Base-by-base conservation (phyloP, 2,329 filamentous ascomycete species). In the Fusarium tricinctum region DNA sequence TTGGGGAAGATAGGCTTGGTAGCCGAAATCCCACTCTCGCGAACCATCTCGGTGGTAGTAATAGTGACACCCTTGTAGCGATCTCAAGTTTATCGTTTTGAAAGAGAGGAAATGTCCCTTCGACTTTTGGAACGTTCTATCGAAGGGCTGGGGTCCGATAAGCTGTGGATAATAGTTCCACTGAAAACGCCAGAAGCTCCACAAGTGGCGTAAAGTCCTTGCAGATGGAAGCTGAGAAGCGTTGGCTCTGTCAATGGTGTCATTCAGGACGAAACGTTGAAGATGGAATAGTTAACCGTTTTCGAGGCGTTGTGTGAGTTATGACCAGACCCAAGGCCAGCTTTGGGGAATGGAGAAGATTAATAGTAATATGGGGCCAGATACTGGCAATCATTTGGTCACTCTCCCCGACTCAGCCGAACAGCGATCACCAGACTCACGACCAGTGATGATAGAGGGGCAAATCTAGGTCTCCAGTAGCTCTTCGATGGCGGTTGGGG, bases 1-100 rank as follows among this genome's bases (percentile, higher is more conserved):
- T 74, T 79, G 13, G 85, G 81, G 70, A 88, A 87, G 28, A 79
- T 76, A 26, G 81, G 83, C 57, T 76, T 77, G 20, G 80, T 81
- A 44, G 80, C 79, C 65, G 80, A 76, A 68, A 81, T 81, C 64
- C 78, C 77, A 58, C 76, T 80, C 52, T 77, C 77, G 35, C 77
- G 76, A 64, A 76, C 76, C 75, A 78, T 77, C 57, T 62, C 57
- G 58, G 43, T 47, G 48, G 54, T 53, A 26, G 39, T 32, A 30
- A 61, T 39, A 10, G 53, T 39, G 58, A 32, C 28, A 23, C 40
- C 47, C 30, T 44, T 53, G 59, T 59, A 39, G 22, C 45, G 55
- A 46, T 40, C 32, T 47, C 32, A 10, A 47, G 56, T 46, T 22
- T 55, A 33, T 46, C 35, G 47, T 61, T 26, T 51, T 22, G 35